Conservation (phyloP, 2,329 filamentous ascomycete species). For the Colletotrichum sp. region DNA sequence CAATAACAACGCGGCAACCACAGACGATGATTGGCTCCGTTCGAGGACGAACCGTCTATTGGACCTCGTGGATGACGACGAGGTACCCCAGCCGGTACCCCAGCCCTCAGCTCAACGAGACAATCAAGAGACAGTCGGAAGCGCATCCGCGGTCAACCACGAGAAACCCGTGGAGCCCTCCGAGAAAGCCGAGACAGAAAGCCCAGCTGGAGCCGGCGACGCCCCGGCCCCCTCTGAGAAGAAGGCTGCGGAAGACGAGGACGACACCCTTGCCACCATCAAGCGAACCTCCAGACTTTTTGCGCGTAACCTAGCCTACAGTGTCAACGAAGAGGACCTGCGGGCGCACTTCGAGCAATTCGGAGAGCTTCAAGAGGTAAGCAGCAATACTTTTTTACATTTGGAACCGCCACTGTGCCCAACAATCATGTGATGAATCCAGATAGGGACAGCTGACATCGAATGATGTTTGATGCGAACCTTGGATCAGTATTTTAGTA, state of each 20-base stretch:
- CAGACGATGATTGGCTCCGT: constrained; percentile 90
- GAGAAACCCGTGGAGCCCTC: constrained; percentile 21
- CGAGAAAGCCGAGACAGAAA: constrained; percentile 21
- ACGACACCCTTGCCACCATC: constrained; percentile 63
- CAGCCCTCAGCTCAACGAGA: constrained; percentile 23
- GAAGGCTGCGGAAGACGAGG: constrained; percentile 37
- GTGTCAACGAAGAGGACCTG: constrained; percentile 78
- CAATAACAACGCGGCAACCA: constrained; percentile 41
- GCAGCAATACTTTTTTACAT: constrained; percentile 40
- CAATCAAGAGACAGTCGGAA: constrained; percentile 16
- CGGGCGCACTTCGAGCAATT: constrained; percentile 73
- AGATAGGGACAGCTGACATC: constrained; percentile 99
- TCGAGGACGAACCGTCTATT: constrained; percentile 86
- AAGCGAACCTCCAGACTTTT: constrained; percentile 80
- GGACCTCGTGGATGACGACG: constrained; percentile 81
- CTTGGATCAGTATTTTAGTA: constrained; percentile 99
- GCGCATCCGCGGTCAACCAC: not conserved
- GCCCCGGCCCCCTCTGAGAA: constrained; percentile 18
- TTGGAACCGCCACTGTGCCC: not conserved
- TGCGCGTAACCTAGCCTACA: constrained; percentile 86
- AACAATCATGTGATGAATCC: constrained; percentile 78
- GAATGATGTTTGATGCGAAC: constrained; percentile 84
- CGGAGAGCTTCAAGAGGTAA: constrained; percentile 87
- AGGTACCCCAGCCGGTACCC: constrained; percentile 39
- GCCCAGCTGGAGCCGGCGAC: constrained; percentile 31